These are phyloP conservation scores for Begonia loranthoides DNA, from an alignment of 306 rosid genomes.

Conservation along the genomic window DNA sequence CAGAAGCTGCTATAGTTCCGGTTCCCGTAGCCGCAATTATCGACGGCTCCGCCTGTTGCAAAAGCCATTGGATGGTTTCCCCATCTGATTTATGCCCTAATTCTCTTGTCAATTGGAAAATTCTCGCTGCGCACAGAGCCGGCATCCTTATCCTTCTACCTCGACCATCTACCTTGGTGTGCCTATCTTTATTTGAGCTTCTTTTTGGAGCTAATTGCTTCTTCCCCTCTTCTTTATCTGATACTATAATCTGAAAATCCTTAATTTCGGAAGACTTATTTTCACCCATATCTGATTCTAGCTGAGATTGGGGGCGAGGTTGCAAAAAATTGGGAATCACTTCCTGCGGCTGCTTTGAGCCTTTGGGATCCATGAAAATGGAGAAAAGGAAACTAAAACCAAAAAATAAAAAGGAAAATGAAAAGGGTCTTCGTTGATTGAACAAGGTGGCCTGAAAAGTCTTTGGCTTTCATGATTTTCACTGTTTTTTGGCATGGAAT, in stretches of 20 bases:
- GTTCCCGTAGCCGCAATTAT: constrained; percentile 81
- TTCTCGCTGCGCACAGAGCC: constrained; percentile 85
- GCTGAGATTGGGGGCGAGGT: constrained; percentile 23
- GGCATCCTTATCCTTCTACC: constrained; percentile 98
- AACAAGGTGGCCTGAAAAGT: constrained; percentile 64
- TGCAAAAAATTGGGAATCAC: constrained; percentile 39
- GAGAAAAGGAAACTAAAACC: background rate
- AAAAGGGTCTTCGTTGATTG: constrained; percentile 30
- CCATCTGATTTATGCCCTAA: constrained; percentile 98
- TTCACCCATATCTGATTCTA: constrained; percentile 40
- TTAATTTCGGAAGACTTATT: constrained; percentile 54
- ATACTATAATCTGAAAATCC: constrained; percentile 61
- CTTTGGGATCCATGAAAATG: constrained; percentile 94
- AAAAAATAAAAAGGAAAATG: background rate
- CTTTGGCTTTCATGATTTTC: constrained; percentile 69
- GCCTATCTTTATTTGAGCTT: constrained; percentile 85
- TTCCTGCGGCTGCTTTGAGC: constrained; percentile 43
- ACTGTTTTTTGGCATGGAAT: constrained; percentile 67
- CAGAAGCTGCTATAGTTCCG: constrained; percentile 91
- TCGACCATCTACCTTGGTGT: constrained; percentile 93
- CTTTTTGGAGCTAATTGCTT: constrained; percentile 78
- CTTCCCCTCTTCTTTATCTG: constrained; percentile 51
- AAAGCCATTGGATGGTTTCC: constrained; percentile 93
- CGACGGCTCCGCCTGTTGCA: constrained; percentile 88
- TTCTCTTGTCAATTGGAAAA: constrained; percentile 86